Conservation (phyloP, 306 rosid species). For the Trifolium pratense region DNA sequence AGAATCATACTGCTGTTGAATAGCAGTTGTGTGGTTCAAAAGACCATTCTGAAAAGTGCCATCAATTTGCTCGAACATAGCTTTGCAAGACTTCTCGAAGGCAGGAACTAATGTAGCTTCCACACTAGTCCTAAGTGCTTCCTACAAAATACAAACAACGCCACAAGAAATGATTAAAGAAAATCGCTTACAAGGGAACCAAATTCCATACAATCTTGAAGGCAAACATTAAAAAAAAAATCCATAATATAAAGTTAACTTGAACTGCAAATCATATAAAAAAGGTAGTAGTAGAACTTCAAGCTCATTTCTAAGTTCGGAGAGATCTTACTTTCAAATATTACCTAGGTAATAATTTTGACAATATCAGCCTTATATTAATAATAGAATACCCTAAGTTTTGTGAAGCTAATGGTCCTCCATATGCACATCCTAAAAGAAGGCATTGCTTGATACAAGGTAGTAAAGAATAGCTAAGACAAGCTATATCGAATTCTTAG, state of each 20-base stretch:
- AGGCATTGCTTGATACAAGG: constrained; percentile 3
- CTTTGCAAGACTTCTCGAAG: constrained; percentile 70
- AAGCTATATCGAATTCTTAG: not conserved
- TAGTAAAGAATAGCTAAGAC: constrained; percentile 14
- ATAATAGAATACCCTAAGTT: constrained; percentile 11
- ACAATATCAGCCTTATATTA: not conserved
- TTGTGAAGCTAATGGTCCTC: constrained; percentile 1
- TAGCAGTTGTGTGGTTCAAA: constrained; percentile 51
- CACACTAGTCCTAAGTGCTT: constrained; percentile 62
- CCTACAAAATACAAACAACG: constrained; percentile 52
- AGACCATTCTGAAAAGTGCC: constrained; percentile 67
- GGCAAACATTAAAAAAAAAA: constrained; percentile 28
- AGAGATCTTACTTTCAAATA: not conserved
- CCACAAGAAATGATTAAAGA: constrained; percentile 35
- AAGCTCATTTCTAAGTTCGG: not conserved
- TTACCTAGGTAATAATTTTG: constrained; percentile 5
- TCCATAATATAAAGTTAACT: constrained; percentile 23
- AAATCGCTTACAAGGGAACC: constrained; percentile 25
- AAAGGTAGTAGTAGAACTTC: not conserved
- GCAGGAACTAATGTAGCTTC: constrained; percentile 70
- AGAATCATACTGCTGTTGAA: constrained; percentile 73
- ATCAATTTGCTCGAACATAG: constrained; percentile 75
- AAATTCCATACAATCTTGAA: constrained; percentile 19
- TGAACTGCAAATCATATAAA: constrained; percentile 25
- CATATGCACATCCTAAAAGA: constrained; percentile 12